Conservation (phyloP, 148 eudicot species). For the Hydrangea macrophylla region DNA sequence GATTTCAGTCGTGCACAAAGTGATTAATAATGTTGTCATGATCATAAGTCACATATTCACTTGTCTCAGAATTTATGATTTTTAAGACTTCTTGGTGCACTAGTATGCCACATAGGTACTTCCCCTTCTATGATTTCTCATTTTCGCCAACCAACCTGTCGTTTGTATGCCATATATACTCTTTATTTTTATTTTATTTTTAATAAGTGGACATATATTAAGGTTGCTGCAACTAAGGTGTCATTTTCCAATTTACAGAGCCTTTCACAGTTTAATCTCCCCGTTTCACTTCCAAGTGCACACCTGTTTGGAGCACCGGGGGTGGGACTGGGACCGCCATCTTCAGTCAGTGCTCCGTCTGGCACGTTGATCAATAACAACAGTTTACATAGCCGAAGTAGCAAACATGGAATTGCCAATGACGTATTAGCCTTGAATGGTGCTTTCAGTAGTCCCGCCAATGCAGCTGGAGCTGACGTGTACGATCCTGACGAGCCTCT, state of each 20-base stretch:
- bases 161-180: too few species aligned
- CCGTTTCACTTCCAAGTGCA: constrained; percentile 79
- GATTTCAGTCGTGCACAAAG: constrained; percentile 8
- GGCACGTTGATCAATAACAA: constrained; percentile 43
- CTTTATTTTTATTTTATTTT: too few species aligned
- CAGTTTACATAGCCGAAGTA: constrained; percentile 40
- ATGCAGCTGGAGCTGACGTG: constrained; percentile 64
- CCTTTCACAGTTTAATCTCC: constrained; percentile 96
- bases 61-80: neutral
- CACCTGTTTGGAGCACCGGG: constrained; percentile 53
- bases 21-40: neutral
- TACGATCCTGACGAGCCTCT: constrained; percentile 98
- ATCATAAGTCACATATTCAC: neutral
- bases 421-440: constrained; percentile 43
- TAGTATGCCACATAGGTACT: neutral
- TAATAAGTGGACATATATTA: neutral
- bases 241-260: constrained; percentile 52
- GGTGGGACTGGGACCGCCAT: constrained; percentile 54
- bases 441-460: constrained; percentile 35
- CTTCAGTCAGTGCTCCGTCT: constrained; percentile 48
- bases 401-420: constrained; percentile 44
- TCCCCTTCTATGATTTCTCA: neutral
- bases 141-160: neutral
- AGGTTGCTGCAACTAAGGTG: neutral
- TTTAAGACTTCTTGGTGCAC: neutral